Percentiles rank a stretch among this genome's conserved stretches.
Evolutionary conservation across 1,284 basidiomycete genomes (phyloP).

Genomic region (Leccinum huronense): DNA sequence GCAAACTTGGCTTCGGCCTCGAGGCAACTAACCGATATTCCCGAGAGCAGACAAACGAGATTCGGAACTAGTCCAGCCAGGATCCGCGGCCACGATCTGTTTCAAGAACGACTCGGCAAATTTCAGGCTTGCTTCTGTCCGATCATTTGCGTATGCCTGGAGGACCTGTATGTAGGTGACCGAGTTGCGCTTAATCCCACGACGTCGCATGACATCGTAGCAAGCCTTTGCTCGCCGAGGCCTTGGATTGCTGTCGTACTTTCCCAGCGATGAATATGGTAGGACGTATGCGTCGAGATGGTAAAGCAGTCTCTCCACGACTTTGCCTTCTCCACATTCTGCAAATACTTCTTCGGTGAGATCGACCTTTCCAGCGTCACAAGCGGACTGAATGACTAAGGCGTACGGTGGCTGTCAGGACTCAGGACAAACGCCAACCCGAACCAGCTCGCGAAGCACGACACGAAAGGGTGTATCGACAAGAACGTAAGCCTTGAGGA

Average conservation of each 20-base stretch:
- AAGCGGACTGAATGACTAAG: conserved; percentile 81
- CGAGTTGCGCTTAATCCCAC: conserved; percentile 68
- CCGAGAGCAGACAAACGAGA: no score
- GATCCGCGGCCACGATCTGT: conserved; percentile 42
- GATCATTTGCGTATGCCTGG: conserved; percentile 54
- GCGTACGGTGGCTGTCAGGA: conserved; percentile 56
- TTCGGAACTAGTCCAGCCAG: conserved; percentile 37
- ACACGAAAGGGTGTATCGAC: conserved; percentile 74
- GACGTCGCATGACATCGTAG: conserved; percentile 72
- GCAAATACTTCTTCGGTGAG: conserved; percentile 68
- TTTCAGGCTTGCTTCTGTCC: conserved; percentile 47
- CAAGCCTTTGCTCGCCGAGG: conserved; percentile 57
- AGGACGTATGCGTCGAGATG: conserved; percentile 57
- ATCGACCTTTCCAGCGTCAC: conserved; percentile 69
- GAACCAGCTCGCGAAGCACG: conserved; percentile 61
- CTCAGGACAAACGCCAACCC: conserved; percentile 55
- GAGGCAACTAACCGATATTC: conserved; percentile 24
- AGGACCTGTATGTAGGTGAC: conserved; percentile 76
- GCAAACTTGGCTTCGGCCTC: conserved; percentile 31
- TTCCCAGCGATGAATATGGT: conserved; percentile 87
- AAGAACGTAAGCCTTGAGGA: conserved; percentile 84
- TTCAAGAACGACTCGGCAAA: conserved; percentile 65
- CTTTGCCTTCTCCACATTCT: conserved; percentile 54
- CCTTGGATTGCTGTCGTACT: conserved; percentile 57
- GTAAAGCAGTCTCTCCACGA: conserved; percentile 38